phyloP scores from a whole-genome alignment of 2,329 filamentous ascomycete species.

The Epicoccum nigrum region DNA sequence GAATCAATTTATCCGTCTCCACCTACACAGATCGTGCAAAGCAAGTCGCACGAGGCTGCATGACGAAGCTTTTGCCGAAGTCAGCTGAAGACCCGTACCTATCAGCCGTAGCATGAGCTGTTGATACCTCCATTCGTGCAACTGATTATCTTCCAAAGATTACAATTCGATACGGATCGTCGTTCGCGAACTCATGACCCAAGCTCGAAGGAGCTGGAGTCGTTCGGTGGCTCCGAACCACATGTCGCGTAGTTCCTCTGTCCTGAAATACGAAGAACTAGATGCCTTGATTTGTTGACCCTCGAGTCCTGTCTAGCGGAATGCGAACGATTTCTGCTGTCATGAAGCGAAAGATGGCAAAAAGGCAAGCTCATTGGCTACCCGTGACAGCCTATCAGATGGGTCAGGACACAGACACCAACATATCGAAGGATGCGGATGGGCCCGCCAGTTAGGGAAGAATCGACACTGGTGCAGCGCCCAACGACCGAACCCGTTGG shows the following conservation, averaged over 20 bases:
- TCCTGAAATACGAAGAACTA: constrained; percentile 2
- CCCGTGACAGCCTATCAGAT: constrained; percentile 2
- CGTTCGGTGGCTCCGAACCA: constrained; percentile 10
- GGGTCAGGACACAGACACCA: not conserved
- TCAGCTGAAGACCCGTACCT: constrained; percentile 9
- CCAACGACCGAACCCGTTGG: constrained; percentile 11
- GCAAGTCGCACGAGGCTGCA: constrained; percentile 16
- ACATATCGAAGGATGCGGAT: constrained; percentile 11
- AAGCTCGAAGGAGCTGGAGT: constrained; percentile 7
- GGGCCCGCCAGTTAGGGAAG: constrained; percentile 14
- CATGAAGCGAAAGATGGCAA: constrained; percentile 5
- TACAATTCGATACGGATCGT: not conserved
- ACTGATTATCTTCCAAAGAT: not conserved
- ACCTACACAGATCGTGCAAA: constrained; percentile 11
- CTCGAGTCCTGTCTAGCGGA: constrained; percentile 1
- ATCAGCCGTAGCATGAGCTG: constrained; percentile 11
- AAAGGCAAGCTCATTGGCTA: constrained; percentile 6
- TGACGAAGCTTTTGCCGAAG: constrained; percentile 9
- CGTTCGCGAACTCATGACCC: constrained; percentile 11
- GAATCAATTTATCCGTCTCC: constrained; percentile 17
- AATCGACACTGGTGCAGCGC: constrained; percentile 12
- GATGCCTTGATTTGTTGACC: not conserved
- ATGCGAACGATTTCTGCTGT: not conserved
- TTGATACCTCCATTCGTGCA: constrained; percentile 1
- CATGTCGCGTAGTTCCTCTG: constrained; percentile 3